Base-by-base conservation (phyloP, 768 basidiomycete species). In the Leccinellum rugosiceps region DNA sequence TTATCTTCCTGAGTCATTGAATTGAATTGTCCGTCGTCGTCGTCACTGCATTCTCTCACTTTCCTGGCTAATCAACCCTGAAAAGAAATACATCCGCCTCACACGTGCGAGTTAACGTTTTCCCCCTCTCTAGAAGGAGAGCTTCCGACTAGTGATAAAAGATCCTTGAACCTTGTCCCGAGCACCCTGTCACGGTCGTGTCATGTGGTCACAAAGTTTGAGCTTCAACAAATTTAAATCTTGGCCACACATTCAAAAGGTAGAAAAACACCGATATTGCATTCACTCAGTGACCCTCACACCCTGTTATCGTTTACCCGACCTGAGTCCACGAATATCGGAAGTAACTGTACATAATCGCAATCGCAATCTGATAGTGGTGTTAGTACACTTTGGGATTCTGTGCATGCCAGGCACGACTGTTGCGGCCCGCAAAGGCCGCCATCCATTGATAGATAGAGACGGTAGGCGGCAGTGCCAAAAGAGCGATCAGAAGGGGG, bases 371-470 rank as follows among this genome's bases (percentile, higher is more conserved):
- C 52, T 64, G 26, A 53, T 45, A 50, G 52, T 38, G 23, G 43
- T 50, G 44, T 53, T n/a, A n/a, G 61, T 43, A 43, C 19, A 43
- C 10, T 19, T 43, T 43, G 34, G 4, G 38, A 41, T 19, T 41
- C n/a, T 35, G 2, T 26, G 55, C 44, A 50, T 38, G 63, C 52
- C 53, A 65, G 63, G 63, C 63, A 63, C 63, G 3, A 50, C 1
- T 65, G 63, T 58, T 65, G 50, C n/a, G 41, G 41, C 10, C 41
- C 55, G 17, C 11, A 23, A 6, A 10, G 50, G 14, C 32, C 19
- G 44, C 44, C 38, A 41, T 41, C 19, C 35, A 38, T 38, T n/a
- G 35, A 38, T 17, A n/a, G n/a, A 38, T 38, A n/a, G 17, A n/a
- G 35, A 38, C 35, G n/a, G 35, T 38, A 8, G 31, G 31, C 6